Base-by-base conservation (phyloP, 257 asterid species). In the Phtheirospermum japonicum region DNA sequence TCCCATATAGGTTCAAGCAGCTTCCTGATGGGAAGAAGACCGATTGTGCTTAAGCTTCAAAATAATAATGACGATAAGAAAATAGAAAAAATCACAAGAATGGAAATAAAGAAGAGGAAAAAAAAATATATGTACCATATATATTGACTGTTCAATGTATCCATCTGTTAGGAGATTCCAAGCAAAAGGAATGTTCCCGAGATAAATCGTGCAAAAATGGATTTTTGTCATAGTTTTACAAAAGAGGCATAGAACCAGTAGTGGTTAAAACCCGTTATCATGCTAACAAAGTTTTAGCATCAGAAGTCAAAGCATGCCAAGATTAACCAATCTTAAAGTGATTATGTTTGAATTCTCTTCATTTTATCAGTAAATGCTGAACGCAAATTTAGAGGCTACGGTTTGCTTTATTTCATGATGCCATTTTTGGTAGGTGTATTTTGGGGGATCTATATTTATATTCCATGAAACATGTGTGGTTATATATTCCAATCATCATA, bases 141-240 rank as follows among this genome's bases (percentile, higher is more conserved):
- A 63, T 72, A 87, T 59, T 40, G 96, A 78, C 58, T 87, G 97
- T 72, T 90, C 96, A 60, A 81, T 59, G 67, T 90, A 90, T 65
- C 97, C 97, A 64, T 95, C 90, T 43, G 97, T 90, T 61, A 90
- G 23, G 68, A 90, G 96, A 81, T 90, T 90, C 97, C 97, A 90
- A 69, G 86, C 97, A 68, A 90, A 90, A 30, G 97, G 97, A 62
- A 90, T 90, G 8, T 96, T 90, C 83, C 97, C 87, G 76, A 71
- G 60, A 70, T 69, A 69, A 62, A 63, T 55, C 57, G n/a, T 68
- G 59, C 26, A 46, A 53, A 56, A 65, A 71, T 12, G 3, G 9
- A 18, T 2, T 20, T 49, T n/a, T n/a, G 0, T 16, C 10, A n/a
- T 46, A 14, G 53, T 46, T 46, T 19, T 16, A 49, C 30, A 18